Conservation (phyloP, 2,329 filamentous ascomycete species). For the Botrytis tulipae region DNA sequence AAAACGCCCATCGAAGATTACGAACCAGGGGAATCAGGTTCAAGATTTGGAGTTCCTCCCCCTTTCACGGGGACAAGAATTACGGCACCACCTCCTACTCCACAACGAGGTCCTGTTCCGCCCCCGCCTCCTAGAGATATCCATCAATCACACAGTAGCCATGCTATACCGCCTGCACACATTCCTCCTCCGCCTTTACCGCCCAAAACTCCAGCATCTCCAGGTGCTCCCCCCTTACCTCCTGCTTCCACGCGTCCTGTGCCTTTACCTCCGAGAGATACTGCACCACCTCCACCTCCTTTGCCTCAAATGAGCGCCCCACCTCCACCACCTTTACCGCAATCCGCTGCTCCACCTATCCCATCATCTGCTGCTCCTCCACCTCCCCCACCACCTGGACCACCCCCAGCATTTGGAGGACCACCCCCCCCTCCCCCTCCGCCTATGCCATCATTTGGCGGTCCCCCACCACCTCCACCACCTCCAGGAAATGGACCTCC, state of each 20-base stretch:
- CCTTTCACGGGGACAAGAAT: conserved; percentile 68
- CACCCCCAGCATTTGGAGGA: conserved; percentile 39
- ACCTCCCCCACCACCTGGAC: conserved; percentile 40
- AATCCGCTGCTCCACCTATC: conserved; percentile 40
- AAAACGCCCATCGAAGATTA: conserved; percentile 71
- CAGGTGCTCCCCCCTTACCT: conserved; percentile 49
- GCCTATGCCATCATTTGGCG: conserved; percentile 34
- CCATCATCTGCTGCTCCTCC: conserved; percentile 40
- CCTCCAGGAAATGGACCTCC: conserved; percentile 38
- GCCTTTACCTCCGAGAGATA: conserved; percentile 17
- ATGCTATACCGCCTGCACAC: conserved; percentile 40
- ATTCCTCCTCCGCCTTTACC: conserved; percentile 43
- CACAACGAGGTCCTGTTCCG: conserved; percentile 67
- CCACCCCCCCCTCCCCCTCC: conserved; percentile 48
- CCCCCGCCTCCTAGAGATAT: conserved; percentile 58
- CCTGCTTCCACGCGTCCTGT: conserved; percentile 52
- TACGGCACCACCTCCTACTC: conserved; percentile 70
- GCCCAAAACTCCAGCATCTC: conserved; percentile 45
- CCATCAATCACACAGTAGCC: conserved; percentile 51
- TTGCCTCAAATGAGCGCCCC: conserved; percentile 37
- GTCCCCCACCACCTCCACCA: conserved; percentile 41
- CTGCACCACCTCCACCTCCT: conserved; percentile 42
- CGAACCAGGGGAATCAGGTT: conserved; percentile 44
- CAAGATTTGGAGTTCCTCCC: conserved; percentile 75
- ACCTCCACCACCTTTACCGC: conserved; percentile 42